Evolutionary conservation across 257 asterid species (phyloP).

Genomic region (Coffea canephora): DNA sequence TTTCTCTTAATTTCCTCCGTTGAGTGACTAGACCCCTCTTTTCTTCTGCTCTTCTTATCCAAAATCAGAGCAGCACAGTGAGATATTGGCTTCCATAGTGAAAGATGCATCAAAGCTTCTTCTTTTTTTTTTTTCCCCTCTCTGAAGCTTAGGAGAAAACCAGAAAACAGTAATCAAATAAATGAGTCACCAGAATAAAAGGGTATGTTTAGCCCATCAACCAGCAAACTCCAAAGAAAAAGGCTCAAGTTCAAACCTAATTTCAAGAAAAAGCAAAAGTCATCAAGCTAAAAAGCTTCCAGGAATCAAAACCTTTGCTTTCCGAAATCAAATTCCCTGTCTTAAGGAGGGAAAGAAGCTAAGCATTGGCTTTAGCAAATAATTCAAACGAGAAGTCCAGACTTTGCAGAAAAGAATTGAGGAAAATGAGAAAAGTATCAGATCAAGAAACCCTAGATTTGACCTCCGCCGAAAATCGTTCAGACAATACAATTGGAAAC

Average conservation of each 20-base stretch:
- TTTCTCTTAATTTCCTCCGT: conserved; percentile 60
- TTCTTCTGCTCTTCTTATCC: conserved; percentile 92
- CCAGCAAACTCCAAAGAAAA: conserved; percentile 43
- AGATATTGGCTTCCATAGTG: conserved; percentile 97
- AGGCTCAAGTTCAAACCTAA: conserved; percentile 39
- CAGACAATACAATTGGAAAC: conserved; percentile 2
- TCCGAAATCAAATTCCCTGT: conserved; percentile 49
- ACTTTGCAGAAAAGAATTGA: conserved; percentile 11
- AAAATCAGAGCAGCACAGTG: conserved; percentile 89
- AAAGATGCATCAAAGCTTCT: conserved; percentile 80
- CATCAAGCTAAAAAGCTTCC: conserved; percentile 57
- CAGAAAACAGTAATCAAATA: conserved; percentile 27
- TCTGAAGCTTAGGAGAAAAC: conserved; percentile 28
- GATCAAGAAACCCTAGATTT: conserved; percentile 59
- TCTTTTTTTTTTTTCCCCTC: neutral
- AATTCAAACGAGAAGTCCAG: conserved; percentile 47
- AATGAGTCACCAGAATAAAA: conserved; percentile 29
- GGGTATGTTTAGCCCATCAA: conserved; percentile 49
- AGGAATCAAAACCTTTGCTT: conserved; percentile 67
- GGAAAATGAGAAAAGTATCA: conserved; percentile 22
- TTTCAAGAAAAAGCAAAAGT: conserved; percentile 62
- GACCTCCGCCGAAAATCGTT: conserved; percentile 26
- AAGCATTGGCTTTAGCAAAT: conserved; percentile 35
- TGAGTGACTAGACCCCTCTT: conserved; percentile 59
- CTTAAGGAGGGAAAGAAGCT: conserved; percentile 53